phyloP scores from a whole-genome alignment of 2,329 filamentous ascomycete genomes.

The Aureobasidium leucospermi region DNA sequence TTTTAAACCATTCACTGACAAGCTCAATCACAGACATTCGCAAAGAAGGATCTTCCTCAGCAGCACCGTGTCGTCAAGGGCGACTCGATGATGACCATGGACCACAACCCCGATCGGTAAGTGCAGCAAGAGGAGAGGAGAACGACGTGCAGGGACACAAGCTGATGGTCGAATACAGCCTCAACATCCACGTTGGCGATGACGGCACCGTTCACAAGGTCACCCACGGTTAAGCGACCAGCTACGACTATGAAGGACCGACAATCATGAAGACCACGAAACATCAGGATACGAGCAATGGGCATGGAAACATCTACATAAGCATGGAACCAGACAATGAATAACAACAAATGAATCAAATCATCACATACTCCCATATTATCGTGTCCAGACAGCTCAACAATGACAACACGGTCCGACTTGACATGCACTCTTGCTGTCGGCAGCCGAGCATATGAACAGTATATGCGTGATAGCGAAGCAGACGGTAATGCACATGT shows the following conservation, averaged over 20 bases:
- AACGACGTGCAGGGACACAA: not conserved
- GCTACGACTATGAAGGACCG: not conserved
- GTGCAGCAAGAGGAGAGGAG: not conserved
- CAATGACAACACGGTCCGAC: too few species aligned
- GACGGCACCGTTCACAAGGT: conserved; percentile 44
- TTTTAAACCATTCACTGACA: not conserved
- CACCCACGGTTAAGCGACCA: conserved; percentile 33
- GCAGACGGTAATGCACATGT: not conserved
- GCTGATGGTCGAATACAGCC: conserved; percentile 15
- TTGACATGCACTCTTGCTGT: not conserved
- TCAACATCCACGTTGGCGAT: conserved; percentile 43
- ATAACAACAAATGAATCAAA: not conserved
- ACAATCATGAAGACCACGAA: conserved; percentile 2
- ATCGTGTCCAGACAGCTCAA: too few species aligned
- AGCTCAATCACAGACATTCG: conserved; percentile 38
- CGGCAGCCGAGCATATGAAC: not conserved
- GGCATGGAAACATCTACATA: not conserved
- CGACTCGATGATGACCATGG: conserved; percentile 40
- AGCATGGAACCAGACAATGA: not conserved
- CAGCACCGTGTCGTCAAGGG: conserved; percentile 41
- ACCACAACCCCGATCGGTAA: conserved; percentile 40
- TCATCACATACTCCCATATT: not conserved
- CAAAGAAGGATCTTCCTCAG: conserved; percentile 41
- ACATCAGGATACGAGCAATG: not conserved
- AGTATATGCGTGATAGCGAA: not conserved